Evolutionary conservation across 306 rosid species (phyloP).

Genomic region (Hippophae gyantsensis): DNA sequence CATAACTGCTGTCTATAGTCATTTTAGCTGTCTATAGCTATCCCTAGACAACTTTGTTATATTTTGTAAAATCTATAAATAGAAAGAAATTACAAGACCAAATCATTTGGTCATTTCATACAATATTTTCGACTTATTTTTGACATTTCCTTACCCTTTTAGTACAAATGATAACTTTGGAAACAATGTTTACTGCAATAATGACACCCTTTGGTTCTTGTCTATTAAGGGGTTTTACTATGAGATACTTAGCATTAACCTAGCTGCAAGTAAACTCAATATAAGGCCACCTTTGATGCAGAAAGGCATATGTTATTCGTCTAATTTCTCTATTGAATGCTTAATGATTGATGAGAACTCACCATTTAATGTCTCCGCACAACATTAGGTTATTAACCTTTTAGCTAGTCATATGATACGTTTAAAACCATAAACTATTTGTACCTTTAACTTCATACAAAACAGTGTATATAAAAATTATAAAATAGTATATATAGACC

Average conservation of each 20-base stretch:
- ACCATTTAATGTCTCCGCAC: slow-evolving; percentile 66
- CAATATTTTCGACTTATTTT: no score
- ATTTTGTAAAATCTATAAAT: no score
- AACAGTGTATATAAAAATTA: no score
- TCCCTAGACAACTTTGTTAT: no score
- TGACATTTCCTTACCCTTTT: slow-evolving; percentile 52
- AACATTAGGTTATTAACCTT: slow-evolving; percentile 12
- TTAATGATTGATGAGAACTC: slow-evolving; percentile 39
- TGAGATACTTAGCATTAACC: slow-evolving; percentile 51
- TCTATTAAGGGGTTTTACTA: slow-evolving; percentile 50
- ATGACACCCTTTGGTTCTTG: slow-evolving; percentile 44
- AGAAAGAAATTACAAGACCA: no score
- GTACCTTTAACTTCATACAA: no score
- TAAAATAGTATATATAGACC: no score
- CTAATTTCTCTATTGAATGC: slow-evolving; percentile 50
- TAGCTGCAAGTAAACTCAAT: slow-evolving; percentile 32
- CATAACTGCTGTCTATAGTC: no score
- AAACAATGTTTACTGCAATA: slow-evolving; percentile 50
- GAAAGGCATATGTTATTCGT: slow-evolving; percentile 41
- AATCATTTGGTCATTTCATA: no score
- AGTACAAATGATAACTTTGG: slow-evolving; percentile 61
- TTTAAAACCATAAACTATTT: no score
- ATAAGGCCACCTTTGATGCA: slow-evolving; percentile 43
- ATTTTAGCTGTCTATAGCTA: no score
- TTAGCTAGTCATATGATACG: no score